Base-by-base conservation (phyloP, 2,329 filamentous ascomycete genomes). In the Xylariaceae sp. region DNA sequence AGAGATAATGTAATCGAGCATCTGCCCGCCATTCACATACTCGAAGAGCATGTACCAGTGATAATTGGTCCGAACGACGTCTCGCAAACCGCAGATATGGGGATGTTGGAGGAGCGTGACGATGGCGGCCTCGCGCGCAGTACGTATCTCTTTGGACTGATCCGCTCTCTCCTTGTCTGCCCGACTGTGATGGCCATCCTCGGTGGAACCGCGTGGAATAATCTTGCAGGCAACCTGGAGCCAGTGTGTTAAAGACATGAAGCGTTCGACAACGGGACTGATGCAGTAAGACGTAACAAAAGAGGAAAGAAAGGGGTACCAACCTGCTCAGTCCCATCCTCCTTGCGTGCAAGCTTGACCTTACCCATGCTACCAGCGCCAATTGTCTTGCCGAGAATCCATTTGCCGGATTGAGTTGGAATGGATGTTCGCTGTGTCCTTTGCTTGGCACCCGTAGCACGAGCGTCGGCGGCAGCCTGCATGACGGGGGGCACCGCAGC, bases 31-130 rank as follows among this genome's bases (percentile, higher is more conserved):
- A 69, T 99, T 97, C 73, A 99, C 94, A 72, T 94, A 97, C 76
- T 99, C 94, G 69, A 96, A 99, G 45, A 99, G 85, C 94, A 99
- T 99, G 75, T 99, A 99, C 94, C 94, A 99, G 74, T 99, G 94
- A 71, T 97, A 94, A 67, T 94, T 93, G 44, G 94, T 97, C 53
- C 92, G 88, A 51, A 97, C 89, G 21, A 97, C 92, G 75, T 99
- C 94, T 61, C 92, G 86, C 82, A 99, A 89, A 54, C 90, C 92
- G 71, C 94, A 97, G 53, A 99, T 95, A 69, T 96, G 95, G 11
- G 93, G 94, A 67, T 97, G 94, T 68, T 92, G 91, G 52, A 97
- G 83, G 41, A 99, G 84, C 21, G 91, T 96, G 59, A 97, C 93
- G 68, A 99, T 97, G 63, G 94, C 94, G 35, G 94, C 93, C 73